phyloP scores from a whole-genome alignment of 768 basidiomycete genomes.

The Boletellus ananas region DNA sequence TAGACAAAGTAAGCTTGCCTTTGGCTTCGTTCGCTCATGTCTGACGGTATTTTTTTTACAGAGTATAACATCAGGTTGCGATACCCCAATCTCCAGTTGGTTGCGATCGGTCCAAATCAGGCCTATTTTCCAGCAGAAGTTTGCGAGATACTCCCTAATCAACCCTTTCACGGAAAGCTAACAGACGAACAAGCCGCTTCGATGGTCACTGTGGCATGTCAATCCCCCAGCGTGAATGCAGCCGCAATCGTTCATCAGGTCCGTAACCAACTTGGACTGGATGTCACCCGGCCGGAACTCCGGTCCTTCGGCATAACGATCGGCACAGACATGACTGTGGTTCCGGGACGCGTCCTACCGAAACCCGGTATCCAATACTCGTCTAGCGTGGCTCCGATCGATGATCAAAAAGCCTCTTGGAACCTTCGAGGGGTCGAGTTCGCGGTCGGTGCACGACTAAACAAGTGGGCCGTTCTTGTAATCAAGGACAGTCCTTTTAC shows the following conservation, averaged over 20 bases:
- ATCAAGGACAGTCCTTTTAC: slow-evolving; percentile 48
- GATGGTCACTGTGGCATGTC: slow-evolving; percentile 42
- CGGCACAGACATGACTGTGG: slow-evolving; percentile 40
- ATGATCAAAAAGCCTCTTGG: slow-evolving; percentile 40
- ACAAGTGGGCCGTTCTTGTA: slow-evolving; percentile 62
- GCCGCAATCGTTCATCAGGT: slow-evolving; percentile 6
- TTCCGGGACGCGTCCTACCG: slow-evolving; percentile 43
- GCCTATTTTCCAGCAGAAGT: slow-evolving; percentile 39
- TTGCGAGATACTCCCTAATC: slow-evolving; percentile 37
- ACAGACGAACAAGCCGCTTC: slow-evolving; percentile 36
- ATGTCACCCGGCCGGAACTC: slow-evolving; percentile 22
- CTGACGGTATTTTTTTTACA: slow-evolving; percentile 6
- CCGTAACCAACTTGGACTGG: slow-evolving; percentile 38
- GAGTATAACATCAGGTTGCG: slow-evolving; percentile 35
- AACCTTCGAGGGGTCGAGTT: slow-evolving; percentile 50
- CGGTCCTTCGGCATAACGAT: slow-evolving; percentile 39
- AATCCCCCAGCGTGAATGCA: slow-evolving; percentile 39
- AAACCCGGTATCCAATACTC: slow-evolving; percentile 38
- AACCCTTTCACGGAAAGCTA: slow-evolving; percentile 41
- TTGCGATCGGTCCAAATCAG: slow-evolving; percentile 27
- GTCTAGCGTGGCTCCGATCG: slow-evolving; percentile 24
- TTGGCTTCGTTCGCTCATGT: neutral
- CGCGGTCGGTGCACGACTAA: slow-evolving; percentile 46
- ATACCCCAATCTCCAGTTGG: slow-evolving; percentile 35
- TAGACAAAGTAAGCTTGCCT: neutral